Percentiles rank a stretch among this genome's conserved stretches.
Conservation (phyloP, 352 stramenopile genomes). For the Pythium aphanidermatum region DNA sequence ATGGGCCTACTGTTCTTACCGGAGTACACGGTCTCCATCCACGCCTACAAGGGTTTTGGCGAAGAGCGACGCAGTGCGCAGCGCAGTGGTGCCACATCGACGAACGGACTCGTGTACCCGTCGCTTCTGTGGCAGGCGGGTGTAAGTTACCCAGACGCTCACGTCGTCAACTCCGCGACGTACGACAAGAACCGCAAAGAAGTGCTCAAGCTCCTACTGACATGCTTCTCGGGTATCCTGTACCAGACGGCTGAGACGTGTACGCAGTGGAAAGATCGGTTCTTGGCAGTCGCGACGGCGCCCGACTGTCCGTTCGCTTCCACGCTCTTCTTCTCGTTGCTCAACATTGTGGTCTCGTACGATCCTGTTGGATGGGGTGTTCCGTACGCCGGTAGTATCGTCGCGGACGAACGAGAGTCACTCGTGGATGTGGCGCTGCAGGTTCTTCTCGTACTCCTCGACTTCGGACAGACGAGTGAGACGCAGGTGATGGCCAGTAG, state of each 20-base stretch:
- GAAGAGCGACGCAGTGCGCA: constrained; percentile 65
- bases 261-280: constrained; percentile 88
- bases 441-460: constrained; percentile 91
- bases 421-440: constrained; percentile 92
- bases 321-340: constrained; percentile 94
- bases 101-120: constrained; percentile 52
- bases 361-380: constrained; percentile 90
- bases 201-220: constrained; percentile 92
- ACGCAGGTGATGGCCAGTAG: constrained; percentile 34
- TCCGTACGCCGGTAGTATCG: constrained; percentile 87
- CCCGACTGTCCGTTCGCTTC: constrained; percentile 90
- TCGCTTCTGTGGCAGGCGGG: constrained; percentile 76
- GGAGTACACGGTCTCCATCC: constrained; percentile 83
- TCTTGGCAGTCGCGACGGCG: constrained; percentile 87
- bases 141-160: constrained; percentile 75
- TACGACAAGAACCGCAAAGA: constrained; percentile 95
- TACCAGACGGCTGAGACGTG: constrained; percentile 92
- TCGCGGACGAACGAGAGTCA: constrained; percentile 82
- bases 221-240: constrained; percentile 94
- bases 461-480: constrained; percentile 83
- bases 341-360: constrained; percentile 95
- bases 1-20: constrained; percentile 83
- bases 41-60: constrained; percentile 75
- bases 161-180: constrained; percentile 50
- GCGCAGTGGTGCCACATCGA: constrained; percentile 30